Evolutionary conservation across 1,284 basidiomycete genomes (phyloP), one percentile per base, ranked within the genome.

Genomic region (Leccinum colubrinum): DNA sequence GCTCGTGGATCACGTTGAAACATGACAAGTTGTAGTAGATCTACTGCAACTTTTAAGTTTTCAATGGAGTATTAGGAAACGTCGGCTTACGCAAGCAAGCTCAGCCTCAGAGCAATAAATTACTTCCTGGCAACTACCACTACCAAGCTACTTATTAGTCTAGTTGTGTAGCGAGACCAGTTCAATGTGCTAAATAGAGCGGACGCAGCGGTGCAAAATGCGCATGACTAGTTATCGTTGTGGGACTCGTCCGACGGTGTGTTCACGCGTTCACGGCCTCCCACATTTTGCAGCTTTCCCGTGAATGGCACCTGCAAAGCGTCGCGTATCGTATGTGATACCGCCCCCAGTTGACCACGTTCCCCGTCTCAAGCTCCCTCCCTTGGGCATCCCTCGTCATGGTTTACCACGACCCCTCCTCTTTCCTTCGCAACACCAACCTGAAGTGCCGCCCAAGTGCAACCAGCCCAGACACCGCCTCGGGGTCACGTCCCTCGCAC

Each of bases 1-100:
- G 89, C 90, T 70, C 88, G 80, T 63, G 91, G 88, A 85, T 93
- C 91, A 74, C 91, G 87, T 85, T 92, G 90, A 72, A 91, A 93
- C 86, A 93, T 92, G 71, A 58, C 27, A 55, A 7, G 30, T 55
- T 17, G 25, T 48, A 37, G 30, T 35, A 30, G 25, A 11, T 53
- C 22, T 25, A 50, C 15, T 25, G 25, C 30, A 30, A 50, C 4
- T 41, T n/a, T n/a, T 41, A 33, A 33, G 30, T 64, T 64, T 64
- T 52, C n/a, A 11, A 17, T 43, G n/a, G n/a, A 43, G n/a, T 33
- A 33, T 33, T 37, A n/a, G 14, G 37, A 37, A 37, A 37, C 39
- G 1, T 43, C 20, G 6, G 70, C 71, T 71, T 74, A 74, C 70
- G 72, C 72, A 73, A 73, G 60, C 56, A 25, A 25, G 51, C 3